Evolutionary conservation across 2,329 filamentous ascomycete species (phyloP), one percentile per base, ranked within the genome.

Genomic region (Aspergillus vadensis): DNA sequence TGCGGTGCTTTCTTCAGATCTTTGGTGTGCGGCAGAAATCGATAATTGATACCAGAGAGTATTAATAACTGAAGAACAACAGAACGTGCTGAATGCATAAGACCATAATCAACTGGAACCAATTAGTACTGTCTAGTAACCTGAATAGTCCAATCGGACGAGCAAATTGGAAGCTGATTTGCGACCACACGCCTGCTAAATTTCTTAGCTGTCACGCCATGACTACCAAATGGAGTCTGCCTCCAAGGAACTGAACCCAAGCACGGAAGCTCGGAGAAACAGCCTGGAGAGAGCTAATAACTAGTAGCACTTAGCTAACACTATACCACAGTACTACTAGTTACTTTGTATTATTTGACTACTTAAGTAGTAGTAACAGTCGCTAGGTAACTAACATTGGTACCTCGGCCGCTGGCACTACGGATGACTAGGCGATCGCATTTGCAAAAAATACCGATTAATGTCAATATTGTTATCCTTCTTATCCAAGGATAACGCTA

Each of bases 191-290:
- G 19, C 48, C 55, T 27, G 27, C 58, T 63, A 65, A 64, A 62
- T 57, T 55, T 59, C 60, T 65, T 64, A 64, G 64, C 58, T 63
- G 64, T 65, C 62, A 65, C 58, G 62, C 62, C 57, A 64, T 60
- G 41, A 55, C 36, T 50, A 38, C 36, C 52, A 51, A 32, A 50
- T 38, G 53, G 53, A 49, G 38, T 55, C 32, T 19, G 25, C 49
- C 30, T 52, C 57, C 60, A 39, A 59, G 52, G 30, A 52, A 49
- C 54, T 44, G 30, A 52, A 36, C 54, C 50, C 56, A 50, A 27
- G 55, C 51, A 52, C 61, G 61, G 61, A 61, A 49, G 52, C 51
- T 57, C 62, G 62, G 62, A 60, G 57, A 62, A 62, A 62, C 57
- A 49, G 53, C 52, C 59, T 60, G 61, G 59, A 53, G 47, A 55